Conservation (phyloP, 2,329 filamentous ascomycete species). For the Bipolaris bicolor region DNA sequence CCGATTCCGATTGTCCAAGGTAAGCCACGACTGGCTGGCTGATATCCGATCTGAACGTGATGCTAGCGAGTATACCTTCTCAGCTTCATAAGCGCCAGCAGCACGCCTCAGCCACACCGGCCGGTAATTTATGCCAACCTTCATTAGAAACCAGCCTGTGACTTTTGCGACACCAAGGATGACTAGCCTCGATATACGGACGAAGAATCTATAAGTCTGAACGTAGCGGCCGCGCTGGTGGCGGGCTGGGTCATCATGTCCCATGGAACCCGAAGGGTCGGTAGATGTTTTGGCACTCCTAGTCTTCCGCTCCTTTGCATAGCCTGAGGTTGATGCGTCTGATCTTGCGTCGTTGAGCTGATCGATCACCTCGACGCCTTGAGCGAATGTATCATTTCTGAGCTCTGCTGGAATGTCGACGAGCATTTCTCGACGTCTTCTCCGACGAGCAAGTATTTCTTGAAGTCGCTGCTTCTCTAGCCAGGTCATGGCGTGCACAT, state of each 20-base stretch:
- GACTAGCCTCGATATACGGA: constrained; percentile 73
- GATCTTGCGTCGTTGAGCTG: constrained; percentile 46
- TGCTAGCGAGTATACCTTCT: constrained; percentile 23
- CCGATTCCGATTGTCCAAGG: constrained; percentile 32
- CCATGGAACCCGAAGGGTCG: constrained; percentile 33
- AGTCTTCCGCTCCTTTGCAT: constrained; percentile 72
- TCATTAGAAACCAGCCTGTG: constrained; percentile 60
- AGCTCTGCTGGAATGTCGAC: constrained; percentile 52
- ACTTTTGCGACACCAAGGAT: constrained; percentile 64
- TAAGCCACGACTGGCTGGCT: constrained; percentile 31
- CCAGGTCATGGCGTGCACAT: constrained; percentile 81
- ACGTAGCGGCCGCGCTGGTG: constrained; percentile 80
- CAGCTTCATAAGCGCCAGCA: constrained; percentile 49
- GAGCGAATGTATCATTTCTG: constrained; percentile 50
- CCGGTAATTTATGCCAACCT: constrained; percentile 65
- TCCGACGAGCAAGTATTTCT: constrained; percentile 68
- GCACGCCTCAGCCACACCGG: constrained; percentile 69
- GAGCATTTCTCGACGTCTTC: constrained; percentile 46
- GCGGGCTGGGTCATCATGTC: constrained; percentile 69
- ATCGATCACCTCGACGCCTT: constrained; percentile 40
- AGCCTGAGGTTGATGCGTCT: constrained; percentile 55
- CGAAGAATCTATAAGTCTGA: constrained; percentile 75
- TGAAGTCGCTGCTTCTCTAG: constrained; percentile 83
- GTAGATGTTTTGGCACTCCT: constrained; percentile 42
- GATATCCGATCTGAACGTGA: constrained; percentile 9